These are phyloP conservation scores for Exutisphaerella laricina DNA, from an alignment of 2,329 filamentous ascomycete species.

Conservation along the genomic window DNA sequence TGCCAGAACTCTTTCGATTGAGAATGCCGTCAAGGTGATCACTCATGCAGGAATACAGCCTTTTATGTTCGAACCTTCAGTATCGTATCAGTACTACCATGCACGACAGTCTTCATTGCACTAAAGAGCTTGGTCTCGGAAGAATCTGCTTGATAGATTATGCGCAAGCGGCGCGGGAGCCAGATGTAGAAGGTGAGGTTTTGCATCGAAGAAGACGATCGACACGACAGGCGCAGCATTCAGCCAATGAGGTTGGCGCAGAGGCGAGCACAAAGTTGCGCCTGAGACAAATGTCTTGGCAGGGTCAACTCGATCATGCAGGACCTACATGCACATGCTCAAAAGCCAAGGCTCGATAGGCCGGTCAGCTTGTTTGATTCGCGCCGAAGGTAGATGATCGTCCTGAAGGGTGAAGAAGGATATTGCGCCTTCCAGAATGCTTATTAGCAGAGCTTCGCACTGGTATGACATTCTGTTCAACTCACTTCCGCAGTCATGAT, in stretches of 20 bases:
- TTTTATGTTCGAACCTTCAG: background rate
- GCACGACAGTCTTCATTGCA: background rate
- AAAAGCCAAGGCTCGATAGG: no score
- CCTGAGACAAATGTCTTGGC: background rate
- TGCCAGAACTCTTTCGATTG: background rate
- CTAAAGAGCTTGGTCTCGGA: background rate
- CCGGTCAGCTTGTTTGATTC: no score
- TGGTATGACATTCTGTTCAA: no score
- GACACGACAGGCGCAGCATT: background rate
- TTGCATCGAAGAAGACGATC: background rate
- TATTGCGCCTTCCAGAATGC: no score
- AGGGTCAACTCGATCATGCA: no score
- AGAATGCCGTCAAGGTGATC: background rate
- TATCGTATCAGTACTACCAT: background rate
- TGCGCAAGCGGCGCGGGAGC: background rate
- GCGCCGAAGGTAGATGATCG: no score
- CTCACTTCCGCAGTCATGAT: no score
- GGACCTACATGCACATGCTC: no score
- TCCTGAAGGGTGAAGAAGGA: no score
- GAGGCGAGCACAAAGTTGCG: background rate
- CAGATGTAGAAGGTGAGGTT: conserved; percentile 2
- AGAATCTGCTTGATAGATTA: background rate
- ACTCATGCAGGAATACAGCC: background rate
- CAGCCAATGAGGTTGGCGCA: background rate
- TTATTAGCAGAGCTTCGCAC: no score